These are phyloP conservation scores for Phalaenopsis aphrodite DNA, from an alignment of 106 monocot genomes.

Conservation along the genomic window DNA sequence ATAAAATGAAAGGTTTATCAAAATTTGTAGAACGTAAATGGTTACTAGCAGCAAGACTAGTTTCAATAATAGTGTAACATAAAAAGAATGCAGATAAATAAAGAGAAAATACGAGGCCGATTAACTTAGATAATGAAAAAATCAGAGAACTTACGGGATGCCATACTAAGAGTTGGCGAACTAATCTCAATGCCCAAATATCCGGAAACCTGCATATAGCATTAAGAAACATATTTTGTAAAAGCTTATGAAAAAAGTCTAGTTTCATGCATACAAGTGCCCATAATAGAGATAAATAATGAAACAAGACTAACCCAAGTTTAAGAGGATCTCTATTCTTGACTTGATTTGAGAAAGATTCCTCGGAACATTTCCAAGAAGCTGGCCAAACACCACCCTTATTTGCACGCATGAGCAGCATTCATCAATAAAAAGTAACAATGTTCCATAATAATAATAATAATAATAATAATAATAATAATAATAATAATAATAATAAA, in stretches of 20 bases:
- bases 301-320: slow-evolving; percentile 45
- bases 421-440: not conserved
- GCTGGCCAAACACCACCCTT: slow-evolving; percentile 43
- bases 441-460: not conserved
- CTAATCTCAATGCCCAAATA: slow-evolving; percentile 76
- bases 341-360: slow-evolving; percentile 64
- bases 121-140: not conserved
- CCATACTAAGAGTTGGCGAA: slow-evolving; percentile 74
- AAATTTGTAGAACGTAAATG: not conserved
- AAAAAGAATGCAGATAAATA: not conserved
- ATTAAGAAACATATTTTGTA: slow-evolving; percentile 4
- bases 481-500: not conserved
- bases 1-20: not conserved
- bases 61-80: not conserved
- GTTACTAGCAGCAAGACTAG: not conserved
- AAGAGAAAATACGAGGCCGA: not conserved
- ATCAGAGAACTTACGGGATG: slow-evolving; percentile 59
- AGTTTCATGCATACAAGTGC: slow-evolving; percentile 1
- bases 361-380: slow-evolving; percentile 89
- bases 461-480: too few relatives aligned
- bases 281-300: not conserved
- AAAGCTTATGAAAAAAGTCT: not conserved
- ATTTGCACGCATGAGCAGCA: not conserved
- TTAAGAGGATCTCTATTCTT: slow-evolving; percentile 86
- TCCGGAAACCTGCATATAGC: slow-evolving; percentile 67